These are phyloP conservation scores for Plasmodium relictum DNA, from an alignment of 169 alveolate species.

Conservation along the genomic window DNA sequence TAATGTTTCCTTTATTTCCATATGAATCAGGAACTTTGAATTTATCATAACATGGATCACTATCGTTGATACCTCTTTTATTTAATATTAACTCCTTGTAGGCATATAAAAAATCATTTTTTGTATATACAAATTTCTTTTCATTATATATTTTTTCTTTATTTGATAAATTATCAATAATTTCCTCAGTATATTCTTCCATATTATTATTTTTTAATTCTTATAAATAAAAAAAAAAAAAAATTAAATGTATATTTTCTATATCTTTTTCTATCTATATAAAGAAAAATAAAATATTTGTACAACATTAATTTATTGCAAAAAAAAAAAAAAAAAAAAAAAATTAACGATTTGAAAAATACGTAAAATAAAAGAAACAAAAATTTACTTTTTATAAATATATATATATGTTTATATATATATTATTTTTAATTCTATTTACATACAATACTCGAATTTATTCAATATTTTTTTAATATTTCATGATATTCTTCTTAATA, in stretches of 20 bases:
- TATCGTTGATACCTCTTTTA: slow-evolving; percentile 27
- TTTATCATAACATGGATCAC: slow-evolving; percentile 29
- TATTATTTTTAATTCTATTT: too few species aligned
- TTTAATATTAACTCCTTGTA: slow-evolving; percentile 32
- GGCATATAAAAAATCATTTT: slow-evolving; percentile 47
- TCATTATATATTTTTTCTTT: slow-evolving; percentile 4
- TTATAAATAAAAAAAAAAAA: background rate
- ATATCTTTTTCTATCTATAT: background rate
- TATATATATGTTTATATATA: too few species aligned
- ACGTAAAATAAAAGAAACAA: too few species aligned
- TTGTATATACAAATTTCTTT: slow-evolving; percentile 37
- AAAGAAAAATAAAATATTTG: background rate
- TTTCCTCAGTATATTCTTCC: background rate
- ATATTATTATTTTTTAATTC: background rate
- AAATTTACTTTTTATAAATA: too few species aligned
- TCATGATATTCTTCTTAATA: too few species aligned
- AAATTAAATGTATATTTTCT: background rate
- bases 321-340: too few species aligned
- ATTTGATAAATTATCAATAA: background rate
- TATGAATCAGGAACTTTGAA: slow-evolving; percentile 14
- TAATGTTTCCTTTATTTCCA: background rate
- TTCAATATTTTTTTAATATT: too few species aligned
- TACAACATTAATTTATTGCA: too few species aligned
- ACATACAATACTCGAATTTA: too few species aligned
- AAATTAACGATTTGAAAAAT: too few species aligned